Conservation (phyloP, 83 land plant genomes). For the Picea abies region DNA sequence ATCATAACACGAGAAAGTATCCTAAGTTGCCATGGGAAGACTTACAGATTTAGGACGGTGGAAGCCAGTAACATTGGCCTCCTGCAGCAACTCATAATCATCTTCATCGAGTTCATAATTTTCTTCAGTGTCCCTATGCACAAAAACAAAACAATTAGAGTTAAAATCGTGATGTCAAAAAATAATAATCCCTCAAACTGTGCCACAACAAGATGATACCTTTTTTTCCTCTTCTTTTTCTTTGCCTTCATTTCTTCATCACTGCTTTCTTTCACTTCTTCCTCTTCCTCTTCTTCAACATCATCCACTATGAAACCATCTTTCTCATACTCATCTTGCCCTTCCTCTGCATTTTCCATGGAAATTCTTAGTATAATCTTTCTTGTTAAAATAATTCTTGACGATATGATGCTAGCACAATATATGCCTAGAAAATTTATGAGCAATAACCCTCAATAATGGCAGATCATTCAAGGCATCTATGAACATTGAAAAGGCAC, state of each 20-base stretch:
- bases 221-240: slow-evolving; percentile 79
- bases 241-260: slow-evolving; percentile 68
- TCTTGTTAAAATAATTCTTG: neutral
- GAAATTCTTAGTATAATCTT: neutral
- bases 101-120: slow-evolving; percentile 89
- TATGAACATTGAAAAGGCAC: neutral
- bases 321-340: slow-evolving; percentile 91
- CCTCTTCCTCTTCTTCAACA: slow-evolving; percentile 84
- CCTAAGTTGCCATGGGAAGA: neutral
- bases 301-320: slow-evolving; percentile 96
- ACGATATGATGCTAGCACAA: neutral
- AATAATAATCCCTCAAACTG: neutral
- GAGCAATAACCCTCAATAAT: slow-evolving; percentile 9
- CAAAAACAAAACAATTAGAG: neutral
- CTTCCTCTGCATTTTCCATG: slow-evolving; percentile 56
- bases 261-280: slow-evolving; percentile 45
- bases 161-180: neutral
- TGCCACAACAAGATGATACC: slow-evolving; percentile 26
- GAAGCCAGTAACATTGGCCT: slow-evolving; percentile 71
- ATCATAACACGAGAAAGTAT: neutral
- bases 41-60: slow-evolving; percentile 67
- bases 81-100: slow-evolving; percentile 90
- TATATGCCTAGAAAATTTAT: neutral
- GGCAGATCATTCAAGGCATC: slow-evolving; percentile 6
- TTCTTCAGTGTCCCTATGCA: slow-evolving; percentile 64